Evolutionary conservation across 176 grass and related monocot species (phyloP), one percentile per base, ranked within the genome.

Genomic region (Musa acuminata): DNA sequence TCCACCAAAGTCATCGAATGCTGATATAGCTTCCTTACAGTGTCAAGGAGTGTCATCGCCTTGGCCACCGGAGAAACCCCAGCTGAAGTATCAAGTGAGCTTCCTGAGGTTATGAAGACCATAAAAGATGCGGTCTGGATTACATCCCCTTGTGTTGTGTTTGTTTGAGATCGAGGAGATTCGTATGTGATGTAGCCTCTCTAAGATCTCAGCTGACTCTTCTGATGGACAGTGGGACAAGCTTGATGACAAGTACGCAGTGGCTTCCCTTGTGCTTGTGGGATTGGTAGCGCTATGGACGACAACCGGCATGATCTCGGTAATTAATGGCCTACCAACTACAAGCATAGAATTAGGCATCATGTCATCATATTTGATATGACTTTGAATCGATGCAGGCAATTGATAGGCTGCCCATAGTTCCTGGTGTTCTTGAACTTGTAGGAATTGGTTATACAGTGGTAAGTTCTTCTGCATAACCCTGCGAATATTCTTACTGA

Each of bases 221-320:
- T 69, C 83, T 60, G 88, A 78, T 93, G 85, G 90, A 92, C 90
- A 98, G 94, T 98, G 94, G 94, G 84, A 88, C 77, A 87, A 85
- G 93, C 87, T 98, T 78, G 94, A 98, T 21, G 94, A 98, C 74
- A 98, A 98, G 82, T 93, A 98, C 72, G 94, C 94, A 49, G 87
- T 93, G 67, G 77, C 84, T 75, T 62, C 90, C 63, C 70, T 98
- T 59, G 90, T 80, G 8, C 75, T 93, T 73, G 84, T 77, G 8
- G 80, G 77, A 19, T 55, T 93, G 51, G 76, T 98, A 67, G 94
- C 73, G 59, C 88, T 98, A 72, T 93, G 94, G 94, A 91, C 81
- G 74, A 68, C 87, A 1, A 82, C 77, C 20, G 94, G 90, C 55
- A 83, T 92, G 75, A 72, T 98, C 68, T 87, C 74, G 84, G 90